These are phyloP conservation scores for Fraxinus paxiana DNA, from an alignment of 305 asterid species.

Conservation along the genomic window DNA sequence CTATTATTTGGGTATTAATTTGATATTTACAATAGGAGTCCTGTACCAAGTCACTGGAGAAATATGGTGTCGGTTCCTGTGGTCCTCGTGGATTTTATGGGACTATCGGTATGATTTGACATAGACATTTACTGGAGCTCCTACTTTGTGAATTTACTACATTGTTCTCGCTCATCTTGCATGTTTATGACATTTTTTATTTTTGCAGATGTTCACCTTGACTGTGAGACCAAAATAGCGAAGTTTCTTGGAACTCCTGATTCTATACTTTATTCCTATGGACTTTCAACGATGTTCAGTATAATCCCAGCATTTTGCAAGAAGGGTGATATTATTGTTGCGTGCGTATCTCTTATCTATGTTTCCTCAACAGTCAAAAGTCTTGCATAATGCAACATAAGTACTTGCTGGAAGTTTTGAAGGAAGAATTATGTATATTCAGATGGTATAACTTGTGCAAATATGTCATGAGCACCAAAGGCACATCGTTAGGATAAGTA, in stretches of 20 bases:
- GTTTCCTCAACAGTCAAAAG: not conserved
- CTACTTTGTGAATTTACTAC: not conserved
- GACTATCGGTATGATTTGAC: constrained; percentile 69
- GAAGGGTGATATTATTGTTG: constrained; percentile 87
- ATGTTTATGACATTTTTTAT: constrained; percentile 4
- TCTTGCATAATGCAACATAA: not conserved
- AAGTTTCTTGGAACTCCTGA: constrained; percentile 89
- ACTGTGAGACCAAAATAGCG: constrained; percentile 90
- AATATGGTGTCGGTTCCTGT: constrained; percentile 98
- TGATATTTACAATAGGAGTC: constrained; percentile 64
- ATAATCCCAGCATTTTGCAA: constrained; percentile 94
- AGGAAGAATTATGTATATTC: constrained; percentile 2
- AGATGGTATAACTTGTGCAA: not conserved
- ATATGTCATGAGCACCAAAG: not conserved
- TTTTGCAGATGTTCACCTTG: constrained; percentile 91
- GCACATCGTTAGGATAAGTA: not conserved
- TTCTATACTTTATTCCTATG: constrained; percentile 91
- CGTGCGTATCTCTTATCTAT: constrained; percentile 50
- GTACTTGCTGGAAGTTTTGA: constrained; percentile 16
- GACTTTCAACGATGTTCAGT: constrained; percentile 97
- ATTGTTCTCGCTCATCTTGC: constrained; percentile 16
- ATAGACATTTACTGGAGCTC: constrained; percentile 6
- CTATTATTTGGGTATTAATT: constrained; percentile 16
- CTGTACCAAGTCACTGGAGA: constrained; percentile 79
- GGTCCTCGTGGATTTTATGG: constrained; percentile 99